A percentile compares a stretch with the other conserved stretches of the same genome.
Evolutionary conservation across 2,329 filamentous ascomycete genomes (phyloP).

Genomic region (Fonsecaea pedrosoi): DNA sequence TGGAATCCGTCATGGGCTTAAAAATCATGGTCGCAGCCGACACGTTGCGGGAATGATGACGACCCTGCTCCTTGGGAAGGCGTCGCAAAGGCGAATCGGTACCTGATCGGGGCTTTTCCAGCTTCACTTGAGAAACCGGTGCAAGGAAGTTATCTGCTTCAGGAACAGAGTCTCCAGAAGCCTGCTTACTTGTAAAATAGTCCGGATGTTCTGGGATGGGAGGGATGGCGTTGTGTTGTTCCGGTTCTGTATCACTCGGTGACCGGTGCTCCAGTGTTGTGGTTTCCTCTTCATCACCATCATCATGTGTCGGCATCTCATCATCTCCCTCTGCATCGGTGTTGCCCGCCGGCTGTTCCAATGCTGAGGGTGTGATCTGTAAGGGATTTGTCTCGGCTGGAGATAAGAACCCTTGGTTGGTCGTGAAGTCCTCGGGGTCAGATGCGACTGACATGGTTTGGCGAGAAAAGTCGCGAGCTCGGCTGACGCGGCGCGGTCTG

Average conservation of each 20-base stretch:
- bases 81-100: conserved; percentile 16
- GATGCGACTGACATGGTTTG: conserved; percentile 62
- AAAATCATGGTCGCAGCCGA: conserved; percentile 86
- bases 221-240: not conserved
- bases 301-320: conserved; percentile 82
- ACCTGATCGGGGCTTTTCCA: conserved; percentile 2
- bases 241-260: conserved; percentile 2
- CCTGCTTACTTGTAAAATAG: conserved; percentile 20
- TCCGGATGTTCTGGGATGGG: conserved; percentile 11
- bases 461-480: conserved; percentile 56
- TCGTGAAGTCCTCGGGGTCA: conserved; percentile 60
- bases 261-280: conserved; percentile 29
- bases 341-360: conserved; percentile 56
- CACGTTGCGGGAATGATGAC: conserved; percentile 71
- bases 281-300: conserved; percentile 61
- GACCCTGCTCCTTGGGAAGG: conserved; percentile 40
- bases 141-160: not conserved
- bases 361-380: conserved; percentile 51
- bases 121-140: conserved; percentile 8
- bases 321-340: conserved; percentile 90
- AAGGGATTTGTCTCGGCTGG: conserved; percentile 48
- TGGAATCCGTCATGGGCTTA: conserved; percentile 64
- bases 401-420: conserved; percentile 43
- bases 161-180: not conserved
- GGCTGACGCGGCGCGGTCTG: conserved; percentile 52